Percentiles rank a stretch among this genome's conserved stretches.
Conservation (phyloP, 2,329 filamentous ascomycete species). For the Penicillium brevicompactum region DNA sequence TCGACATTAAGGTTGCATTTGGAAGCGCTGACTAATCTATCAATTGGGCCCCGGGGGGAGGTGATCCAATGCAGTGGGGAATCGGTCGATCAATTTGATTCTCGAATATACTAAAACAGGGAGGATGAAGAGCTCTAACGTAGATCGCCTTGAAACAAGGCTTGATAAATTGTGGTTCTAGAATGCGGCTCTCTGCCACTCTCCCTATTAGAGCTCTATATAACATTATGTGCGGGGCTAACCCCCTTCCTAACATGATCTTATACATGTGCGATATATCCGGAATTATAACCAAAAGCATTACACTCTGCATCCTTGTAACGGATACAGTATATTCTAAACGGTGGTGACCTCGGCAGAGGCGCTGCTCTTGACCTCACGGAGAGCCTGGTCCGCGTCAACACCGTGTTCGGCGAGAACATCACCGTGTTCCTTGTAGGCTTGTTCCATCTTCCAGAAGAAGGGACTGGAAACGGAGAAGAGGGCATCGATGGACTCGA, state of each 20-base stretch:
- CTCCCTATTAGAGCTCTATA: too few species aligned
- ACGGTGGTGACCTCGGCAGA: neutral
- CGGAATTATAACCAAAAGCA: neutral
- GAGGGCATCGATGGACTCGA: conserved; percentile 55
- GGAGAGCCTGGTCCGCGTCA: neutral
- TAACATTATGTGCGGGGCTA: too few species aligned
- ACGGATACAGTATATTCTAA: neutral
- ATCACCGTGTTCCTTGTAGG: conserved; percentile 39
- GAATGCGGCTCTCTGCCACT: too few species aligned
- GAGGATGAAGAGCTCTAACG: too few species aligned
- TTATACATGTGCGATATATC: conserved; percentile 2
- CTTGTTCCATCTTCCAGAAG: conserved; percentile 48
- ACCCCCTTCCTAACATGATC: neutral
- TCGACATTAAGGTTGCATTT: conserved; percentile 4
- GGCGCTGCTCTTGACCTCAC: neutral
- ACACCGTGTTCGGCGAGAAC: conserved; percentile 26
- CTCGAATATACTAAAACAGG: too few species aligned
- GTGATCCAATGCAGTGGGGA: conserved; percentile 3
- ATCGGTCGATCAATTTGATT: neutral
- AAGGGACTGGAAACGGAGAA: conserved; percentile 53
- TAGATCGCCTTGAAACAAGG: too few species aligned
- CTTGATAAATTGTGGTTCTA: too few species aligned
- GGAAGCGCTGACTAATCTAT: conserved; percentile 8
- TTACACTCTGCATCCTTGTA: too few species aligned
- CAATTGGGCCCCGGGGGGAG: neutral